These are phyloP conservation scores for Amanita pallidorosea DNA, from an alignment of 768 basidiomycete genomes.

Conservation along the genomic window DNA sequence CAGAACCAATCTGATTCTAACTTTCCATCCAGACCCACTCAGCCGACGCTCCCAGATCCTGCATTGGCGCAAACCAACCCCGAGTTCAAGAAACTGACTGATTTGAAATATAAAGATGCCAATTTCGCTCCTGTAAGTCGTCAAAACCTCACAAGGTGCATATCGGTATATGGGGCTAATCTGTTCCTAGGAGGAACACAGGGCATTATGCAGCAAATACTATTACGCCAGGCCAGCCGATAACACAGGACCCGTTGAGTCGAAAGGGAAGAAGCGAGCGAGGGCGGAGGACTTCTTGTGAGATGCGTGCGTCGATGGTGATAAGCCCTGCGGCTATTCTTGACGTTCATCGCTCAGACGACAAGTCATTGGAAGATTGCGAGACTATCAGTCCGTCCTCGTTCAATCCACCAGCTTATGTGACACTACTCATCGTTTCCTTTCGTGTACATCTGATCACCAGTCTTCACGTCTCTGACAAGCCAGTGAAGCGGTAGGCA, in stretches of 20 bases:
- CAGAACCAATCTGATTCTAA: constrained; percentile 10
- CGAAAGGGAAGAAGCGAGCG: constrained; percentile 74
- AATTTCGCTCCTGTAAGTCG: constrained; percentile 71
- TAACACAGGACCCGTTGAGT: constrained; percentile 35
- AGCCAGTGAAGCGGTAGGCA: constrained; percentile 3
- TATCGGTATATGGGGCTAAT: neutral
- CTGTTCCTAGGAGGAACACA: constrained; percentile 57
- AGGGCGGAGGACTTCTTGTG: constrained; percentile 80
- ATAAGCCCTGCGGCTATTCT: constrained; percentile 2
- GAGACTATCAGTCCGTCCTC: constrained; percentile 22
- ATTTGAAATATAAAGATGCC: constrained; percentile 62
- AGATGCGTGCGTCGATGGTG: constrained; percentile 5
- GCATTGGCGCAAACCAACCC: constrained; percentile 55
- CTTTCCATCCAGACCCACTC: constrained; percentile 15
- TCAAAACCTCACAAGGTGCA: neutral
- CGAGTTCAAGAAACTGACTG: constrained; percentile 66
- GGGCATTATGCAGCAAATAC: constrained; percentile 56
- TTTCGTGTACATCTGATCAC: neutral
- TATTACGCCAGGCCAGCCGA: constrained; percentile 37
- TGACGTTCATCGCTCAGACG: neutral
- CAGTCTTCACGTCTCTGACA: neutral
- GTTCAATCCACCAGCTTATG: constrained; percentile 7
- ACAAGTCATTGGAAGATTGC: constrained; percentile 2
- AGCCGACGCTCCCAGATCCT: constrained; percentile 43
- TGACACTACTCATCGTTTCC: constrained; percentile 1